Percentiles rank a stretch among this genome's conserved stretches.
These are phyloP conservation scores for Nadsonia commutata DNA, from an alignment of 1,139 yeast genomes.

Conservation along the genomic window DNA sequence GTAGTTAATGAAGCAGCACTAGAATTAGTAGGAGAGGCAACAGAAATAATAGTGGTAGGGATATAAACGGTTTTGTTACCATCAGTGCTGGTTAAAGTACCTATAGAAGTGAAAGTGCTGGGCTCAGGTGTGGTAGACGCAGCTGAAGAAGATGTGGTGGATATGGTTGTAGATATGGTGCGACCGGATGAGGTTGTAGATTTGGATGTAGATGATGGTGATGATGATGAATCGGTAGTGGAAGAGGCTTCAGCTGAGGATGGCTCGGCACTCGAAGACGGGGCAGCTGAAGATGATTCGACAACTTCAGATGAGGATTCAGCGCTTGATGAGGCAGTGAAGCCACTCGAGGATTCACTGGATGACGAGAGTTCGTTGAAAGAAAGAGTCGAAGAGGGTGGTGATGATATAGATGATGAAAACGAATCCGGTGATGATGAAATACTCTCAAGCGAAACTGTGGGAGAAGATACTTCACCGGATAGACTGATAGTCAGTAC, in stretches of 20 bases:
- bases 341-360: neutral
- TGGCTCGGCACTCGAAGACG: conserved; percentile 3
- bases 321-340: conserved; percentile 5
- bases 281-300: neutral
- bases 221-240: conserved; percentile 3
- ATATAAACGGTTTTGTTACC: conserved; percentile 4
- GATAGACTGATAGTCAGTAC: too few relatives aligned
- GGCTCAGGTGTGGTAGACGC: too few relatives aligned
- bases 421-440: too few relatives aligned
- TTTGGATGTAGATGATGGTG: conserved; percentile 3
- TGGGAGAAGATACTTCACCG: too few relatives aligned
- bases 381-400: too few relatives aligned
- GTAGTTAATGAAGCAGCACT: conserved; percentile 12
- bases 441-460: too few relatives aligned
- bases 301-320: neutral
- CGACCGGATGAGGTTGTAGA: conserved; percentile 1
- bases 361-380: too few relatives aligned
- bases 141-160: conserved; percentile 6
- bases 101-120: conserved; percentile 8
- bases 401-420: too few relatives aligned
- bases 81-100: conserved; percentile 4
- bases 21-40: conserved; percentile 6
- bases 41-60: conserved; percentile 4
- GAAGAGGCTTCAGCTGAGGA: conserved; percentile 6
- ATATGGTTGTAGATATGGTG: conserved; percentile 1